A percentile compares a stretch with the other conserved stretches of the same genome.
These are phyloP conservation scores for Tolypocladium ophioglossoides DNA, from an alignment of 2,329 filamentous ascomycete species.

Conservation along the genomic window DNA sequence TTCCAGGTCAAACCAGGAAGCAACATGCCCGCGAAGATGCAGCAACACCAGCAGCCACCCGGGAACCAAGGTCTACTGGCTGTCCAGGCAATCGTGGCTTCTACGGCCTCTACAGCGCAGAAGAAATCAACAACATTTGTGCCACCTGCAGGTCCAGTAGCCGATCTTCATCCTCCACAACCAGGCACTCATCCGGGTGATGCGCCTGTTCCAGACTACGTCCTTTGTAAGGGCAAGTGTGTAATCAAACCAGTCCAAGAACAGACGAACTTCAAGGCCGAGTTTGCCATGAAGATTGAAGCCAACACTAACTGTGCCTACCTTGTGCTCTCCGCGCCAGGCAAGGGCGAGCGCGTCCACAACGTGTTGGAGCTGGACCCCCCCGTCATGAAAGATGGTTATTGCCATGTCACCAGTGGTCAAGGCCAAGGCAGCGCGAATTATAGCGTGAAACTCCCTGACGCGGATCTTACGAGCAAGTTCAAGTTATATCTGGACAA, in stretches of 20 bases:
- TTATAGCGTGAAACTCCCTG: constrained; percentile 10
- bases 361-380: constrained; percentile 11
- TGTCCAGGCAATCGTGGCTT: too few species aligned
- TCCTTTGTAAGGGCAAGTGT: constrained; percentile 10
- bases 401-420: constrained; percentile 10
- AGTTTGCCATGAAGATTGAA: constrained; percentile 9
- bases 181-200: background rate
- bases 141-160: background rate
- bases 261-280: constrained; percentile 1
- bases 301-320: constrained; percentile 6
- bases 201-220: background rate
- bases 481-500: constrained; percentile 7
- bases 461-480: constrained; percentile 4
- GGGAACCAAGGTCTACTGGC: too few species aligned
- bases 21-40: too few species aligned
- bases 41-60: too few species aligned
- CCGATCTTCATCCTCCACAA: background rate
- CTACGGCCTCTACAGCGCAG: too few species aligned
- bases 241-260: constrained; percentile 5
- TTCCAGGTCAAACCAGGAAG: too few species aligned
- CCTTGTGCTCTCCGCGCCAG: constrained; percentile 8
- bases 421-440: background rate
- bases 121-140: too few species aligned
- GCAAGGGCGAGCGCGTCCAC: constrained; percentile 6
- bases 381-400: constrained; percentile 8